Evolutionary conservation across 192 early-diverging fungal species (phyloP).

Genomic region (Coemansia sp.): DNA sequence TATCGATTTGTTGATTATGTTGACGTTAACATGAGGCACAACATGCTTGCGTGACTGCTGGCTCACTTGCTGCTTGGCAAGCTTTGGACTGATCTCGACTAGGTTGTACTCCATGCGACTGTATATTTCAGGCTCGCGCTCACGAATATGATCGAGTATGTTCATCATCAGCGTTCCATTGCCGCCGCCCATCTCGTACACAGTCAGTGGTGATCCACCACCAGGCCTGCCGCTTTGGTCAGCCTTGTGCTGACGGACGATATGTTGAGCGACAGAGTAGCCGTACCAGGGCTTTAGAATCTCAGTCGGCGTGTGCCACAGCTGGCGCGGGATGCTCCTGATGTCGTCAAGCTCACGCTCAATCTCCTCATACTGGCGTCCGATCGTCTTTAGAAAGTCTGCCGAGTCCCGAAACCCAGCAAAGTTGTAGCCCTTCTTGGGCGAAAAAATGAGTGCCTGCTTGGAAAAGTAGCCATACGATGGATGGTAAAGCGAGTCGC

Average conservation of each 20-base stretch:
- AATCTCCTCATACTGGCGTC: slow-evolving; percentile 75
- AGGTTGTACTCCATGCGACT: slow-evolving; percentile 77
- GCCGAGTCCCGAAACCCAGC: slow-evolving; percentile 64
- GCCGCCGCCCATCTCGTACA: slow-evolving; percentile 96
- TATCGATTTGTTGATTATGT: slow-evolving; percentile 87
- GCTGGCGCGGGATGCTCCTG: slow-evolving; percentile 76
- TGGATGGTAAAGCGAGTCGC: slow-evolving; percentile 94
- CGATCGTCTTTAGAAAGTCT: slow-evolving; percentile 72
- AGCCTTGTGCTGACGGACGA: slow-evolving; percentile 74
- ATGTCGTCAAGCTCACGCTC: slow-evolving; percentile 75
- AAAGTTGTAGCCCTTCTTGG: slow-evolving; percentile 64
- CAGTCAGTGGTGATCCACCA: slow-evolving; percentile 58
- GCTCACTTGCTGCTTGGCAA: slow-evolving; percentile 67
- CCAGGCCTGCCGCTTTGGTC: slow-evolving; percentile 49
- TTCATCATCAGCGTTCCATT: slow-evolving; percentile 96
- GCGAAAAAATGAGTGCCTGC: slow-evolving; percentile 81
- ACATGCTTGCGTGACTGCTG: slow-evolving; percentile 36
- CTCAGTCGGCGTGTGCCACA: slow-evolving; percentile 99
- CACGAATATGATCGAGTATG: slow-evolving; percentile 84
- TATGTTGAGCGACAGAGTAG: slow-evolving; percentile 85
- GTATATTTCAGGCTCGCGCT: slow-evolving; percentile 78
- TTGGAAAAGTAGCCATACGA: slow-evolving; percentile 97
- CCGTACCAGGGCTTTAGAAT: slow-evolving; percentile 93
- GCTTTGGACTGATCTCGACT: slow-evolving; percentile 87
- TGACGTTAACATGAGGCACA: slow-evolving; percentile 59